A percentile compares a stretch with the other conserved stretches of the same genome.
Conservation (phyloP, 345 rosid species). For the Stellera chamaejasme region DNA sequence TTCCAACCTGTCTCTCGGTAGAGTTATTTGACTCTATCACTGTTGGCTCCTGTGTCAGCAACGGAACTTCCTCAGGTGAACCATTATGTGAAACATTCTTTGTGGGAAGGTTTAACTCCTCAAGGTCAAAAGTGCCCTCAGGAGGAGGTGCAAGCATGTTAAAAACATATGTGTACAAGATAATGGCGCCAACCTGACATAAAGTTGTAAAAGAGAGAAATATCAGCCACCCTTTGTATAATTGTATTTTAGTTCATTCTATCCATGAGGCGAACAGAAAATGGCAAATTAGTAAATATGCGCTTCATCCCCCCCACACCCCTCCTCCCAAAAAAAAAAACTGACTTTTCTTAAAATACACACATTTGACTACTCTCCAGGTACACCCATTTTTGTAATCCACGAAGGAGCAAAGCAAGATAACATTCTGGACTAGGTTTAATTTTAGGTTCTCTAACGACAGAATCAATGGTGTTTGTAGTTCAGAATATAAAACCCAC, state of each 20-base stretch:
- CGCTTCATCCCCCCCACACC: no score
- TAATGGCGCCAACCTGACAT: constrained; percentile 84
- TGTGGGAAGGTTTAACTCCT: constrained; percentile 36
- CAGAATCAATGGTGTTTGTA: not conserved
- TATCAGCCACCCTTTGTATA: not conserved
- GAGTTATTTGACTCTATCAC: no score
- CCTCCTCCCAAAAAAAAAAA: no score
- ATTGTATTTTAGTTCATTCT: no score
- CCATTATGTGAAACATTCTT: constrained; percentile 35
- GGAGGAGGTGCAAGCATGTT: constrained; percentile 85
- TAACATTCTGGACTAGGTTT: no score
- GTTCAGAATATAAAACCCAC: constrained; percentile 20
- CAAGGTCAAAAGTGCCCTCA: constrained; percentile 62
- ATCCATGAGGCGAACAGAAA: no score
- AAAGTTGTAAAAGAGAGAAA: constrained; percentile 6
- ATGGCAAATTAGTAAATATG: not conserved
- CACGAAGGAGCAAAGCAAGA: no score
- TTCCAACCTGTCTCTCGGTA: no score
- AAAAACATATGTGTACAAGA: constrained; percentile 82
- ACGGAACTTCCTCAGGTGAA: constrained; percentile 50
- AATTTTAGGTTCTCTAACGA: no score
- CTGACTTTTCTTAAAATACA: not conserved
- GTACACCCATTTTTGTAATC: no score
- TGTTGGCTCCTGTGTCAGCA: constrained; percentile 31
- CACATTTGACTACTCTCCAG: no score